These are phyloP conservation scores for Starmerella vaccinii DNA, from an alignment of 805 yeast genomes.

Conservation along the genomic window DNA sequence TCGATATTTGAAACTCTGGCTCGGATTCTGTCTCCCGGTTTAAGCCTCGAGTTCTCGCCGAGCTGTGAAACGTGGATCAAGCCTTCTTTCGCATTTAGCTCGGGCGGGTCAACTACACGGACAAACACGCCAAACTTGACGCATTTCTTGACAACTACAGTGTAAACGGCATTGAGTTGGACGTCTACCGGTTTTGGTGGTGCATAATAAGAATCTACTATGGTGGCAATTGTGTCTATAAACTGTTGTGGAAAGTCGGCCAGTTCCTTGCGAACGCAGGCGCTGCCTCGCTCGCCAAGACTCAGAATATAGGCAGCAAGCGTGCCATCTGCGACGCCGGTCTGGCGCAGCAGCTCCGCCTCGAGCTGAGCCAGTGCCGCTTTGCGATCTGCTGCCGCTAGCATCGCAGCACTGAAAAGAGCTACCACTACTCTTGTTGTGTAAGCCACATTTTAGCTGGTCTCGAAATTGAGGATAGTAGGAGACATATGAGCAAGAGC, in stretches of 20 bases:
- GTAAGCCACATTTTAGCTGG: not conserved
- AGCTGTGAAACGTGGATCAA: not conserved
- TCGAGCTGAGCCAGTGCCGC: slow-evolving; percentile 1
- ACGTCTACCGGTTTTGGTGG: not conserved
- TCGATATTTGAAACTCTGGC: not conserved
- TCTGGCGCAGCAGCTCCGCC: slow-evolving; percentile 1
- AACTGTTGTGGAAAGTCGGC: slow-evolving; percentile 26
- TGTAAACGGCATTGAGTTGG: slow-evolving; percentile 29
- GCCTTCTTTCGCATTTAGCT: not conserved
- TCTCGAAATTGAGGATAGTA: too few relatives aligned
- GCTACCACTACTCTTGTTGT: not conserved
- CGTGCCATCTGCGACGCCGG: slow-evolving; percentile 33
- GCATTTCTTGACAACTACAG: slow-evolving; percentile 51
- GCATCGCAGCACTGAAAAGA: not conserved
- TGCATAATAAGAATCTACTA: not conserved
- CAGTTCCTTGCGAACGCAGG: slow-evolving; percentile 34
- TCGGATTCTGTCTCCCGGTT: not conserved
- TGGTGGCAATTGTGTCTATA: not conserved
- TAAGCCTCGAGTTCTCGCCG: not conserved
- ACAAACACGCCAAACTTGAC: slow-evolving; percentile 75
- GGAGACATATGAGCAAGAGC: too few relatives aligned
- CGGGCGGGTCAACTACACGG: slow-evolving; percentile 30
- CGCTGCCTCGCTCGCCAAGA: slow-evolving; percentile 29
- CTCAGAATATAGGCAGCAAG: slow-evolving; percentile 41
- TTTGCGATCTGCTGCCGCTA: not conserved